Evolutionary conservation across 768 basidiomycete species (phyloP), one percentile per base, ranked within the genome.

Genomic region (Trametes cinnabarina): DNA sequence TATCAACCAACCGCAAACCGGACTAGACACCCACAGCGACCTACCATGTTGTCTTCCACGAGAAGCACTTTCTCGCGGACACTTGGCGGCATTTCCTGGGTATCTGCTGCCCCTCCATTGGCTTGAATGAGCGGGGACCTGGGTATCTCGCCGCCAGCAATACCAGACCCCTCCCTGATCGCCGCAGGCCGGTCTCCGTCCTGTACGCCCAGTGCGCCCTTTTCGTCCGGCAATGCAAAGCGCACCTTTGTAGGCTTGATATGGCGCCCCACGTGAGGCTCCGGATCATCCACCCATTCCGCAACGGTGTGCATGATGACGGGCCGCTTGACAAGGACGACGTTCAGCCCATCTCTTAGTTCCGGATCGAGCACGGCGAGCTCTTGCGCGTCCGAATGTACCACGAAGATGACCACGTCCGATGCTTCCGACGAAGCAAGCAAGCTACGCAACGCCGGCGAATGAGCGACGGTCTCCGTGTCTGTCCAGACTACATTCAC

Each of bases 11-110:
- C n/a, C n/a, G n/a, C n/a, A n/a, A n/a, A n/a, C n/a, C n/a, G n/a
- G n/a, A n/a, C n/a, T n/a, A n/a, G n/a, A n/a, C n/a, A n/a, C n/a
- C n/a, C n/a, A n/a, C n/a, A n/a, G n/a, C n/a, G n/a, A n/a, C n/a
- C n/a, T 30, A 67, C 68, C 61, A 63, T 14, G 42, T 70, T 70
- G 52, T 70, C 69, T 35, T 70, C 69, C 0, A 70, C 69, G 1
- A 70, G 55, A 17, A 70, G 58, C 22, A 70, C 61, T 35, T 34
- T 62, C 17, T 55, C 37, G 30, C 22, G 49, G 19, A 11, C 23
- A 11, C 41, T 34, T 39, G 42, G 52, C 19, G 20, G 19, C 17
- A 22, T 14, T 15, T 25, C 34, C 35, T 34, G 47, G 8, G 2
- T n/a, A 34, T 32, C 28, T 9, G 47, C 23, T 3, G 23, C 30